Conservation (phyloP, 2,329 filamentous ascomycete species). For the Penicillium hordei region DNA sequence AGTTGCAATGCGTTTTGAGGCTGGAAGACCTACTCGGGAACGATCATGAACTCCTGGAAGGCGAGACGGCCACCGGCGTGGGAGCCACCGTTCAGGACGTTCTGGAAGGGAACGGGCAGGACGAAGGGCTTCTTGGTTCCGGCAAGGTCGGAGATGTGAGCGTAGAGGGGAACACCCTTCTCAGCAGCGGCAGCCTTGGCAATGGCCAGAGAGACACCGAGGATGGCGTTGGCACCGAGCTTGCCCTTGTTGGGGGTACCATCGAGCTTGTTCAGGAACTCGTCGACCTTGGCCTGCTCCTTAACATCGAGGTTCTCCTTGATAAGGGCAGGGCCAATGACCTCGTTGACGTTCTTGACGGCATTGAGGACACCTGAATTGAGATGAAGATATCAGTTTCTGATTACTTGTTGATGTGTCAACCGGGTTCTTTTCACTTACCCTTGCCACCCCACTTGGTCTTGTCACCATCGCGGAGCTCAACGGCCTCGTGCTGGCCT, state of each 20-base stretch:
- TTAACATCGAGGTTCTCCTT: slow-evolving; percentile 80
- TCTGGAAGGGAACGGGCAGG: slow-evolving; percentile 88
- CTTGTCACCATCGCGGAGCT: slow-evolving; percentile 90
- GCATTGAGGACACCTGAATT: slow-evolving; percentile 68
- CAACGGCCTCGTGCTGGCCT: slow-evolving; percentile 88
- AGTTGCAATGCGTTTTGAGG: not conserved
- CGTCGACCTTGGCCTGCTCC: slow-evolving; percentile 80
- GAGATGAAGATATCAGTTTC: not conserved
- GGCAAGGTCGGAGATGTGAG: slow-evolving; percentile 81
- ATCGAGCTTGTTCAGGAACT: slow-evolving; percentile 82
- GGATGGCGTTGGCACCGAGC: slow-evolving; percentile 84
- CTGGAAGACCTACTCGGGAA: slow-evolving; percentile 64
- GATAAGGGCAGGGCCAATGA: slow-evolving; percentile 78
- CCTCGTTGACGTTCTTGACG: slow-evolving; percentile 79
- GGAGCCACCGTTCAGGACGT: slow-evolving; percentile 89
- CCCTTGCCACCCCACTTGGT: slow-evolving; percentile 83
- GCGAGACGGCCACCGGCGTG: slow-evolving; percentile 95
- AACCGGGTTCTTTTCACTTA: slow-evolving; percentile 31
- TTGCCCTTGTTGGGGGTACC: slow-evolving; percentile 84
- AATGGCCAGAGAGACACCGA: slow-evolving; percentile 79
- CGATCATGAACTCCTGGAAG: slow-evolving; percentile 97
- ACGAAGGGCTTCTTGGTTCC: slow-evolving; percentile 91
- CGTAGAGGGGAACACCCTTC: slow-evolving; percentile 84
- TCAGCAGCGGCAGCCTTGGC: slow-evolving; percentile 87
- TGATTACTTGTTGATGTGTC: not conserved